Percentiles rank a stretch among this genome's conserved stretches.
Conservation (phyloP, 2,329 filamentous ascomycete species). For the Celoporthe dispersa region DNA sequence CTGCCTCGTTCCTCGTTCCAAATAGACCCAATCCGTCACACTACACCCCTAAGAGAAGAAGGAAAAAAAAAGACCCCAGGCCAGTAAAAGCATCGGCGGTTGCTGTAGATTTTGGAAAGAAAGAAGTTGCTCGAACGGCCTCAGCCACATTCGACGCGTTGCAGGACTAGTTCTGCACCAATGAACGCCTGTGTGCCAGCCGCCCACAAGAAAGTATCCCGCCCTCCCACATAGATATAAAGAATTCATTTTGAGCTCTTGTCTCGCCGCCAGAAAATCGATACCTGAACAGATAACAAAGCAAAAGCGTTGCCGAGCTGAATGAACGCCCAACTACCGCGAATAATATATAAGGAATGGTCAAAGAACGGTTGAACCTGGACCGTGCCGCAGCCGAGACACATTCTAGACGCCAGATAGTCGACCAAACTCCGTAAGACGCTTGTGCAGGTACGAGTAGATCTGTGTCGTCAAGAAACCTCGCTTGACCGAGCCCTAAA, state of each 20-base stretch:
- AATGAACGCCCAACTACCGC: conserved; percentile 17
- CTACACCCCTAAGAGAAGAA: neutral
- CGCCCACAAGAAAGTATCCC: conserved; percentile 9
- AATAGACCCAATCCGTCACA: conserved; percentile 1
- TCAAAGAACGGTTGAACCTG: neutral
- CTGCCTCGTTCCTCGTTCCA: conserved; percentile 2
- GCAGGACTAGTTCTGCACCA: conserved; percentile 2
- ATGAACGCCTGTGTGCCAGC: conserved; percentile 25
- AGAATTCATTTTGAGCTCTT: conserved; percentile 25
- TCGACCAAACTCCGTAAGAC: neutral
- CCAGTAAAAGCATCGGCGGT: neutral
- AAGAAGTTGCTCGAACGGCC: conserved; percentile 14
- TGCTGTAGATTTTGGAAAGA: neutral
- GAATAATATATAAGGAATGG: conserved; percentile 23
- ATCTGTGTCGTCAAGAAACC: neutral
- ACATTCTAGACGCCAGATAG: neutral
- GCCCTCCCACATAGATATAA: neutral
- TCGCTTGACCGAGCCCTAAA: neutral
- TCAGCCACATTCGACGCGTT: conserved; percentile 17
- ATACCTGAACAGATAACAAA: conserved; percentile 21
- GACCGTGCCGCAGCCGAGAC: neutral
- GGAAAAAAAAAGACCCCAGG: neutral
- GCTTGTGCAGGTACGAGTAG: neutral
- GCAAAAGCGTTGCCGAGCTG: conserved; percentile 21
- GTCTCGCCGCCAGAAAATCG: conserved; percentile 14